These are phyloP conservation scores for Yamadazyma conglobata DNA, from an alignment of 1,139 yeast species.

Conservation along the genomic window DNA sequence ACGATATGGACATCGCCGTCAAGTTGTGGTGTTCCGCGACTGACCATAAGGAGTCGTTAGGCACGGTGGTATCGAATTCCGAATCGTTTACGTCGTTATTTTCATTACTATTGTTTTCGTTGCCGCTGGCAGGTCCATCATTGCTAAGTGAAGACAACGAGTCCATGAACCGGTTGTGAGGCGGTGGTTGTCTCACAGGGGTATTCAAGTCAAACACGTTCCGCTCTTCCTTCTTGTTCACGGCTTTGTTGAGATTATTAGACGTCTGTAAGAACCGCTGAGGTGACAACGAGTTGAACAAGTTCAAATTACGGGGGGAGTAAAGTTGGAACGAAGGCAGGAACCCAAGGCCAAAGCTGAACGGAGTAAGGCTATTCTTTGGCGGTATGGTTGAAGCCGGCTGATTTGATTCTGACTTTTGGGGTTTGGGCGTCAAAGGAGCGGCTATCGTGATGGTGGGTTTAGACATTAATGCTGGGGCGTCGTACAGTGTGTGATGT, in stretches of 20 bases:
- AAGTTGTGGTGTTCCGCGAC: slow-evolving; percentile 24
- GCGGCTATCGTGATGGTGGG: slow-evolving; percentile 1
- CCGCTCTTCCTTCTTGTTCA: slow-evolving; percentile 10
- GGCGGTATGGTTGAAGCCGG: too few species aligned
- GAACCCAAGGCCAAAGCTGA: slow-evolving; percentile 40
- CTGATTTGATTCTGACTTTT: too few species aligned
- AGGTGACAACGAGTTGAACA: slow-evolving; percentile 32
- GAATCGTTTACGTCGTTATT: too few species aligned
- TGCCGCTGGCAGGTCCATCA: too few species aligned
- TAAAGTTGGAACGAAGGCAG: slow-evolving; percentile 45
- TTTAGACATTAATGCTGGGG: too few species aligned
- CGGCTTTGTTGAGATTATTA: slow-evolving; percentile 18
- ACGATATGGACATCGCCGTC: slow-evolving; percentile 27
- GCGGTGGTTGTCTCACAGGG: slow-evolving; percentile 21
- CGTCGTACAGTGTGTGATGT: too few species aligned
- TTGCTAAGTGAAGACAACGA: slow-evolving; percentile 16
- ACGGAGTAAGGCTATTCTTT: slow-evolving; percentile 30
- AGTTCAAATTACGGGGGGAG: slow-evolving; percentile 28
- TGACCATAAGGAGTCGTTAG: slow-evolving; percentile 28
- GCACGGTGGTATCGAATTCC: slow-evolving; percentile 4
- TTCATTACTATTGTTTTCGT: too few species aligned
- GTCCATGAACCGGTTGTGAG: slow-evolving; percentile 20
- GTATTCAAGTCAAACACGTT: slow-evolving; percentile 17
- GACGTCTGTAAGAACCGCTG: slow-evolving; percentile 31
- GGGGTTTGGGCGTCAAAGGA: slow-evolving; percentile 5